These are phyloP conservation scores for Combretum micranthum DNA, from an alignment of 345 rosid species.

Conservation along the genomic window DNA sequence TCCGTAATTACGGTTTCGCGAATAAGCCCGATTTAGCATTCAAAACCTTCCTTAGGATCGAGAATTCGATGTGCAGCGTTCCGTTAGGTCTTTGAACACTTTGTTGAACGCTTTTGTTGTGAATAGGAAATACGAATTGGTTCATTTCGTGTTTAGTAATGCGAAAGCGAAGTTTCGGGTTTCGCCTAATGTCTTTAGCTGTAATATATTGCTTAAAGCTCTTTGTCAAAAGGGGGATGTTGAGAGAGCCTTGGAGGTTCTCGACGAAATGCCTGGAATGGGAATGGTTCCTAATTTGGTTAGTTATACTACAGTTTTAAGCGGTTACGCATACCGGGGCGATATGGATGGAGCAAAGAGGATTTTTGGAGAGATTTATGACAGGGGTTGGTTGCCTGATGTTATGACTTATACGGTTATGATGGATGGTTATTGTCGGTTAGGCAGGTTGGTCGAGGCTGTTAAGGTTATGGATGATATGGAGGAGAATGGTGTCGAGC, in stretches of 20 bases:
- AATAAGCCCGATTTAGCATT: conserved; percentile 47
- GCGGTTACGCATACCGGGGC: conserved; percentile 61
- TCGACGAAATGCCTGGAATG: conserved; percentile 81
- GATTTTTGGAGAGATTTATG: conserved; percentile 52
- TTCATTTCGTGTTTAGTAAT: conserved; percentile 44
- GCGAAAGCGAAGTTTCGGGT: conserved; percentile 43
- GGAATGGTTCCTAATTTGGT: conserved; percentile 71
- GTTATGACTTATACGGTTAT: conserved; percentile 62
- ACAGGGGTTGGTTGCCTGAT: conserved; percentile 84
- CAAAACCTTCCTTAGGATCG: conserved; percentile 50
- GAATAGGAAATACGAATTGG: conserved; percentile 56
- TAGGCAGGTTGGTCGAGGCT: conserved; percentile 67
- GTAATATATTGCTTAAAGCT: conserved; percentile 67
- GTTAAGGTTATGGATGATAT: conserved; percentile 79
- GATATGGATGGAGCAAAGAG: conserved; percentile 62
- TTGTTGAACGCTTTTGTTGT: conserved; percentile 66
- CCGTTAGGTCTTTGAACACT: conserved; percentile 75
- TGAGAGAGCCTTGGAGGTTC: conserved; percentile 46
- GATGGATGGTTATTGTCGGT: conserved; percentile 71
- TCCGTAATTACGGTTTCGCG: conserved; percentile 73
- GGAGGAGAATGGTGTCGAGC: conserved; percentile 62
- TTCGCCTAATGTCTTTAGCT: conserved; percentile 64
- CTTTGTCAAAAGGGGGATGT: conserved; percentile 54
- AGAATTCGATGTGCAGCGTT: conserved; percentile 49
- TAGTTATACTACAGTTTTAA: conserved; percentile 66